Evolutionary conservation across 78 protist species (phyloP), one percentile per base, ranked within the genome.

Genomic region (Dictyostelium firmibasis): DNA sequence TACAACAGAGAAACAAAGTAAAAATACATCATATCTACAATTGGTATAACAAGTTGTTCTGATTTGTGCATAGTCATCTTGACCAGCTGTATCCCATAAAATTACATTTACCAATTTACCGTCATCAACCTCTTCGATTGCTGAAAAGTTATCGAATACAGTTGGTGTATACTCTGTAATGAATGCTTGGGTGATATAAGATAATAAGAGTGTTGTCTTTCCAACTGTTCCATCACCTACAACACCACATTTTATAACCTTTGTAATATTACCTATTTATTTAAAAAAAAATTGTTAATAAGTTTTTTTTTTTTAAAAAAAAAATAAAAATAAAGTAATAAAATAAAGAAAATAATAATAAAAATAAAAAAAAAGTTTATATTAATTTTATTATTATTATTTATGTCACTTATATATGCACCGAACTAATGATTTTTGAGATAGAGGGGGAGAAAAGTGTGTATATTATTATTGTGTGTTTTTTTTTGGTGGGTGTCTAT

Each of bases 111-210:
- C 93, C 11, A 95, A 78, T 38, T 95, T 92, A 75, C 96, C 94
- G 60, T 88, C 94, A 44, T 89, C 97, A 44, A 95, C 93, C 29
- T 95, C 92, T 23, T 95, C 97, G 27, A 95, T 95, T 16, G 97
- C 97, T 29, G 94, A 87, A 33, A 95, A 95, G 72, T 95, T 95
- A 38, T 95, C 97, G 64, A 91, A 95, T 72, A 84, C 94, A 47
- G 94, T 89, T 44, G 94, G 94, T 29, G 93, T 95, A 23, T 95
- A 95, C 14, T 95, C 93, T 36, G 92, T 88, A 20, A 95, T 85
- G 62, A 95, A 95, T 35, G 94, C 97, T 72, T 95, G 97, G 16
- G 94, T 86, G 53, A 95, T 88, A 83, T 95, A 95, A 18, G 93
- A 85, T 27, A 95, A 31, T 6, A 95, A n/a, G 20, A 95, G 53